phyloP scores from a whole-genome alignment of 192 early-diverging fungal genomes.

The Backusella tarrabulga region DNA sequence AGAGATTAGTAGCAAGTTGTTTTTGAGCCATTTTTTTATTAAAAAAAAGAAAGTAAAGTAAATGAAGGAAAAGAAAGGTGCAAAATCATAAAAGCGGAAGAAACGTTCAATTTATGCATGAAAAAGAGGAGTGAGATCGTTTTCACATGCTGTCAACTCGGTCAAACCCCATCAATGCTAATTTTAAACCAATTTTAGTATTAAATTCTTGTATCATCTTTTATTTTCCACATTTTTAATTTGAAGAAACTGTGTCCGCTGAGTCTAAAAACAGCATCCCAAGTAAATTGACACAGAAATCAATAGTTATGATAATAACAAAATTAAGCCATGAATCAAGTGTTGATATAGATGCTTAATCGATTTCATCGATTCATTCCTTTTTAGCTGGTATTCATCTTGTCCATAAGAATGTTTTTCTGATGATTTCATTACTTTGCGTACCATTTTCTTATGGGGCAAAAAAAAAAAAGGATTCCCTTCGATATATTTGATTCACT shows the following conservation, averaged over 20 bases:
- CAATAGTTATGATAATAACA: too few species aligned
- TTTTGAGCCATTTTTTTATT: neutral
- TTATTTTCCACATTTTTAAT: neutral
- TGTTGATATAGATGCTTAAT: too few species aligned
- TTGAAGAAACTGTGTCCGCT: neutral
- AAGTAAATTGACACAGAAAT: neutral
- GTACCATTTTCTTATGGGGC: too few species aligned
- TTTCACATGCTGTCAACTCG: slow-evolving; percentile 1
- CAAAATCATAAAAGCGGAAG: neutral
- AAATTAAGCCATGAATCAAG: too few species aligned
- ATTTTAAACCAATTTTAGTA: neutral
- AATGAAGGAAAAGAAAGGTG: neutral
- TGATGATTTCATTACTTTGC: too few species aligned
- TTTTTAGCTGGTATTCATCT: too few species aligned
- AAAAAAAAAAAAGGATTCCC: too few species aligned
- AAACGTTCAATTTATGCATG: neutral
- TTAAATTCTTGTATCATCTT: neutral
- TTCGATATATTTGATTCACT: too few species aligned
- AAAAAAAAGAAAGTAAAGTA: neutral
- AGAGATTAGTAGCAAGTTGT: slow-evolving; percentile 15
- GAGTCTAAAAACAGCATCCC: neutral
- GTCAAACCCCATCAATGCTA: neutral
- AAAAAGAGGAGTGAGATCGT: neutral
- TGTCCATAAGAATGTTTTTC: too few species aligned
- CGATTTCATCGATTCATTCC: too few species aligned